Evolutionary conservation across 768 basidiomycete species (phyloP).

Genomic region (Termitomyces sp.): DNA sequence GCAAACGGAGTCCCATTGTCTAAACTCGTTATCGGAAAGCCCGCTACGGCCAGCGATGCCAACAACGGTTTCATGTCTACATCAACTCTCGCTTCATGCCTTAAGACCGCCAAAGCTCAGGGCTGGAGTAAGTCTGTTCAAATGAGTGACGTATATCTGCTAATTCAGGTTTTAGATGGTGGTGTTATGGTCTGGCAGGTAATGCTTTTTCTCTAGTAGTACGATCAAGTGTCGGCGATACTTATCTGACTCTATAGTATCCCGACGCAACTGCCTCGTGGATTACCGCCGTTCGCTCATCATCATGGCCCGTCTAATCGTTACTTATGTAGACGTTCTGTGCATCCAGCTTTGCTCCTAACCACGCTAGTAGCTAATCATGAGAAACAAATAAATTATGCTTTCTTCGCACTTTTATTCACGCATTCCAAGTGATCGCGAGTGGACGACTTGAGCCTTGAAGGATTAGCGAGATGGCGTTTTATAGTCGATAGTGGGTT

Average conservation of each 20-base stretch:
- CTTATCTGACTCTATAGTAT: conserved; percentile 18
- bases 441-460: neutral
- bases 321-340: neutral
- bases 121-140: conserved; percentile 61
- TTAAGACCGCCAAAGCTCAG: conserved; percentile 51
- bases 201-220: conserved; percentile 3
- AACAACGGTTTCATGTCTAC: conserved; percentile 61
- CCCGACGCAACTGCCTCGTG: conserved; percentile 27
- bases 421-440: neutral
- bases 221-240: neutral
- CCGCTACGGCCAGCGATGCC: conserved; percentile 48
- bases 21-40: conserved; percentile 79
- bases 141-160: neutral
- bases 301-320: conserved; percentile 28
- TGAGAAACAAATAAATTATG: too few relatives aligned
- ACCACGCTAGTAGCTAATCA: too few relatives aligned
- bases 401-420: neutral
- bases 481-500: too few relatives aligned
- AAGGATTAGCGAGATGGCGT: too few relatives aligned
- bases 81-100: conserved; percentile 52
- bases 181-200: conserved; percentile 39
- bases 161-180: conserved; percentile 19
- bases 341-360: too few relatives aligned
- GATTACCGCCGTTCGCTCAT: conserved; percentile 28
- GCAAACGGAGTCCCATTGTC: conserved; percentile 50